A percentile compares a stretch with the other conserved stretches of the same genome.
phyloP scores from a whole-genome alignment of 768 basidiomycete species.

The Mycena olivaceomarginata region DNA sequence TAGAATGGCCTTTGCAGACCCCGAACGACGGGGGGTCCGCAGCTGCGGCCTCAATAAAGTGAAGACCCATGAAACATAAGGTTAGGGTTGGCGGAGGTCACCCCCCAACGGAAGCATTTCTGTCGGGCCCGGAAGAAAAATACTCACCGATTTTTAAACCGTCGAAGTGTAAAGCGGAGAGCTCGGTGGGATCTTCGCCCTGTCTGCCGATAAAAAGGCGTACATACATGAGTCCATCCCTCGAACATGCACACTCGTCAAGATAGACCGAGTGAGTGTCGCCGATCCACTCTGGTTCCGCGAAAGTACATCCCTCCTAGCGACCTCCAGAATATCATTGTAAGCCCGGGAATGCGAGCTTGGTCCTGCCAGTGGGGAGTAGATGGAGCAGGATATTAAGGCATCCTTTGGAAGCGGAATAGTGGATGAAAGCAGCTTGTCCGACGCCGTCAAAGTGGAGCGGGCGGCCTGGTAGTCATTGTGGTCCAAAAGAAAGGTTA shows the following conservation, averaged over 20 bases:
- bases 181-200: slow-evolving; percentile 53
- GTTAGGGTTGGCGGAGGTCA: slow-evolving; percentile 46
- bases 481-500: not conserved
- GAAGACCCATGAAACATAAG: not conserved
- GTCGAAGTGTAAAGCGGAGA: slow-evolving; percentile 66
- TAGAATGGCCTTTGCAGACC: slow-evolving; percentile 31
- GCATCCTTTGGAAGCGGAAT: slow-evolving; percentile 41
- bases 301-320: slow-evolving; percentile 68
- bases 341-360: slow-evolving; percentile 44
- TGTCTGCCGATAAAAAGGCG: slow-evolving; percentile 70
- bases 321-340: slow-evolving; percentile 71
- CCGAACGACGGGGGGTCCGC: not conserved
- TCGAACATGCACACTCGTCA: slow-evolving; percentile 70
- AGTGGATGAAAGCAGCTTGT: slow-evolving; percentile 43
- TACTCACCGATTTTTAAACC: slow-evolving; percentile 73
- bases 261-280: slow-evolving; percentile 67
- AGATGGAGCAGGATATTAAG: slow-evolving; percentile 40
- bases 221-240: slow-evolving; percentile 69
- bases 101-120: slow-evolving; percentile 36
- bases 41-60: not conserved
- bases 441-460: slow-evolving; percentile 36
- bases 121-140: slow-evolving; percentile 24
- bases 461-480: slow-evolving; percentile 40
- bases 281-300: slow-evolving; percentile 54
- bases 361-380: slow-evolving; percentile 40